Conservation (phyloP, 345 rosid species). For the Combretum micranthum region DNA sequence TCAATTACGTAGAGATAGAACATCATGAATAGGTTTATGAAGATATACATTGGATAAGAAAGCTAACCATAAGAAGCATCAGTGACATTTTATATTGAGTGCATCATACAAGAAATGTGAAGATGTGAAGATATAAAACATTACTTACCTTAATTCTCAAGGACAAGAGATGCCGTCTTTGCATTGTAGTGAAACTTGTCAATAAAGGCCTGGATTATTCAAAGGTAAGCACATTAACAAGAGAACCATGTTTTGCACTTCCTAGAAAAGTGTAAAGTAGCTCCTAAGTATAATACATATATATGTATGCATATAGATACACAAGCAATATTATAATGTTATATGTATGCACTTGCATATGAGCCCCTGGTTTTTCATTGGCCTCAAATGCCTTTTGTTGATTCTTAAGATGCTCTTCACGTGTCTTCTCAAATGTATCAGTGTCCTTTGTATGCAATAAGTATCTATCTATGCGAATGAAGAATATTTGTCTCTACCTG, state of each 20-base stretch:
- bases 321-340: background rate
- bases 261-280: too few relatives aligned
- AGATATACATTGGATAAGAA: too few relatives aligned
- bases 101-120: constrained; percentile 4
- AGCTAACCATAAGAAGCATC: too few relatives aligned
- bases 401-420: constrained; percentile 83
- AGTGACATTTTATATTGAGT: too few relatives aligned
- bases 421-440: constrained; percentile 85
- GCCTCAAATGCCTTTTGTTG: constrained; percentile 89
- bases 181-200: constrained; percentile 99
- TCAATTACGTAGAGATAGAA: too few relatives aligned
- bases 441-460: constrained; percentile 70
- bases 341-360: constrained; percentile 72
- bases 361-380: constrained; percentile 70
- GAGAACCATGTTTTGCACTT: too few relatives aligned
- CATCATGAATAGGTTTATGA: too few relatives aligned
- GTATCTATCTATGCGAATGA: constrained; percentile 78
- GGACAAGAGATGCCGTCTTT: constrained; percentile 98
- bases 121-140: background rate
- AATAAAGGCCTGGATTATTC: constrained; percentile 70
- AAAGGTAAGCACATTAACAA: background rate
- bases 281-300: too few relatives aligned
- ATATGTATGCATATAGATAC: background rate
- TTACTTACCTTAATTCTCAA: constrained; percentile 88
- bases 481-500: constrained; percentile 98